Evolutionary conservation across 805 yeast genomes (phyloP).

Genomic region (Monosporozyma yasuniensis): DNA sequence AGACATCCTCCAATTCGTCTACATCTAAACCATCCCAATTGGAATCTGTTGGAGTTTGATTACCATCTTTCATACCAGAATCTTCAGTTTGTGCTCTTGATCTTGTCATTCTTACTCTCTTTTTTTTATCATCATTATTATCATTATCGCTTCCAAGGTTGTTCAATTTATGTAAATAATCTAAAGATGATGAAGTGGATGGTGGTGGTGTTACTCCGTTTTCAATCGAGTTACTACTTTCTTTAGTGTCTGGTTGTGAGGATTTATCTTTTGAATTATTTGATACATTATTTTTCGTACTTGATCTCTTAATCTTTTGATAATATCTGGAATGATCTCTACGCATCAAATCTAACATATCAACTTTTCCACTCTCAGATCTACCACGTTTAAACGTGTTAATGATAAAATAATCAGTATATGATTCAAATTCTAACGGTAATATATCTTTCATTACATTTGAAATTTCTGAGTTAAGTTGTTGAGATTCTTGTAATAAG

Average conservation of each 20-base stretch:
- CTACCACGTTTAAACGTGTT: conserved; percentile 25
- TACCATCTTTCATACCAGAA: neutral
- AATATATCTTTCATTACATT: conserved; percentile 10
- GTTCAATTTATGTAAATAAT: neutral
- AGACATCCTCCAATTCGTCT: neutral
- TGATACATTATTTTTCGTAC: neutral
- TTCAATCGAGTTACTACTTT: neutral
- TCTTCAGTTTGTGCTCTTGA: neutral
- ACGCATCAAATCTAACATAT: conserved; percentile 21
- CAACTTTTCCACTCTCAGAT: conserved; percentile 28
- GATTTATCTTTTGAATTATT: neutral
- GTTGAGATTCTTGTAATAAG: conserved; percentile 2
- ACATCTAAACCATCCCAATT: neutral
- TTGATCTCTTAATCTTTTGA: conserved; percentile 14
- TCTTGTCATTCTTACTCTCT: neutral
- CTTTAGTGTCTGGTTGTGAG: neutral
- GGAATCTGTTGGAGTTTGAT: neutral
- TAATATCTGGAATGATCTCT: conserved; percentile 23
- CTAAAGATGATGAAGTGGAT: neutral
- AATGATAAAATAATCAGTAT: conserved; percentile 23
- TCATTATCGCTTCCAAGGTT: neutral
- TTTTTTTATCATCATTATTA: neutral
- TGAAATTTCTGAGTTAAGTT: conserved; percentile 6
- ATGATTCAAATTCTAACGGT: conserved; percentile 30
- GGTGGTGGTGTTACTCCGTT: neutral